These are phyloP conservation scores for Drechslerella coelobrocha DNA, from an alignment of 2,329 filamentous ascomycete genomes.

Conservation along the genomic window DNA sequence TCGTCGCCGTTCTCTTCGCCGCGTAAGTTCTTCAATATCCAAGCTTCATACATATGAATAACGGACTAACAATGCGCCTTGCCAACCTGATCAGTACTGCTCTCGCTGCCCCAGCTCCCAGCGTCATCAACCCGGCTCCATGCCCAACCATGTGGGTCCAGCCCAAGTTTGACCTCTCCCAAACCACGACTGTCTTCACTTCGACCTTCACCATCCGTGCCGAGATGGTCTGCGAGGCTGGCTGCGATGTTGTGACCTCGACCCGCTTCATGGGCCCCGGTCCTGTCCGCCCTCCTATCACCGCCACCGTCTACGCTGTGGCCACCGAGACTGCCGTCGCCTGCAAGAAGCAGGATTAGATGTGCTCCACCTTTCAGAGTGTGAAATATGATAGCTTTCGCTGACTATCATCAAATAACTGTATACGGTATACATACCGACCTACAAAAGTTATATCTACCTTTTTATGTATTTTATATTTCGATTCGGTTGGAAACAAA, in stretches of 20 bases:
- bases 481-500: neutral
- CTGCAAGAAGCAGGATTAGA: no score
- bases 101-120: constrained; percentile 20
- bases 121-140: neutral
- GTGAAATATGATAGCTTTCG: no score
- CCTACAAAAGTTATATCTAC: neutral
- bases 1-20: constrained; percentile 34
- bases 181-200: constrained; percentile 21
- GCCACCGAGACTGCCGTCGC: constrained; percentile 2
- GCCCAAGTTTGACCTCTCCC: constrained; percentile 26
- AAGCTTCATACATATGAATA: neutral
- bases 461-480: neutral
- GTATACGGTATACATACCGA: constrained; percentile 39
- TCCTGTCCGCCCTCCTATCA: constrained; percentile 23
- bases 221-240: constrained; percentile 25
- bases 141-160: constrained; percentile 24
- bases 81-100: constrained; percentile 18
- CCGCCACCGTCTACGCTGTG: constrained; percentile 8
- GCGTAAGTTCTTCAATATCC: constrained; percentile 29
- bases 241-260: constrained; percentile 15
- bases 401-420: no score
- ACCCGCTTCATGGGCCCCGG: constrained; percentile 13
- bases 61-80: constrained; percentile 20
- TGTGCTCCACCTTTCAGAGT: no score
- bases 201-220: constrained; percentile 25